phyloP scores from a whole-genome alignment of 805 yeast species.

The Candida parachauliodes region DNA sequence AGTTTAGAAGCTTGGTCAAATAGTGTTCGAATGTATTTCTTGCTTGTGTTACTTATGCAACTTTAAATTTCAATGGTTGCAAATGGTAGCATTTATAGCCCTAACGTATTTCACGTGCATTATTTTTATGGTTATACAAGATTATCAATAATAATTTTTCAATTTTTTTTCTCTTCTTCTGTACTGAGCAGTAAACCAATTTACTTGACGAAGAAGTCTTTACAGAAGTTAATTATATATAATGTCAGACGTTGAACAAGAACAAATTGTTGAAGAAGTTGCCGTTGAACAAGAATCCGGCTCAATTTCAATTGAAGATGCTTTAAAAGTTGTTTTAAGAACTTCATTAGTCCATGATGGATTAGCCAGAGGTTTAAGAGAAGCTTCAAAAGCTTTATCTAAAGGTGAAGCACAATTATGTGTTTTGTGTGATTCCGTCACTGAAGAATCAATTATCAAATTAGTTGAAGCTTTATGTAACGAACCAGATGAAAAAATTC shows the following conservation, averaged over 20 bases:
- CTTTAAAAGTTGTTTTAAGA: conserved; percentile 96
- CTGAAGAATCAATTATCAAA: conserved; percentile 94
- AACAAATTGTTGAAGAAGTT: conserved; percentile 74
- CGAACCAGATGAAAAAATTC: conserved; percentile 94
- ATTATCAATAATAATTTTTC: background rate
- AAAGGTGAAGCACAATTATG: conserved; percentile 97
- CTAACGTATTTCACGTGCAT: background rate
- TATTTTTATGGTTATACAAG: background rate
- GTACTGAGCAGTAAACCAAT: conserved; percentile 54
- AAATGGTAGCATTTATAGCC: too few species aligned
- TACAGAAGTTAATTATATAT: conserved; percentile 16
- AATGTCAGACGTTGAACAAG: conserved; percentile 95
- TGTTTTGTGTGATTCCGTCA: conserved; percentile 97
- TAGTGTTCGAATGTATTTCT: too few species aligned
- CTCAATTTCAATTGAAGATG: conserved; percentile 95
- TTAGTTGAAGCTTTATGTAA: conserved; percentile 99
- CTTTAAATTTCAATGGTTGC: too few species aligned
- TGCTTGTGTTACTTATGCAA: too few species aligned
- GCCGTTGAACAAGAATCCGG: conserved; percentile 86
- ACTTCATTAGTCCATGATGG: conserved; percentile 98
- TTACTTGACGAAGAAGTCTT: conserved; percentile 72
- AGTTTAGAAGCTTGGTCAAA: too few species aligned
- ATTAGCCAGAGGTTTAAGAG: conserved; percentile 99
- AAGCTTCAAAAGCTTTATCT: conserved; percentile 98
- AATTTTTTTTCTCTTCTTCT: conserved; percentile 10